Evolutionary conservation across 345 rosid genomes (phyloP), one percentile per base, ranked within the genome.

Genomic region (Brassica rapa): DNA sequence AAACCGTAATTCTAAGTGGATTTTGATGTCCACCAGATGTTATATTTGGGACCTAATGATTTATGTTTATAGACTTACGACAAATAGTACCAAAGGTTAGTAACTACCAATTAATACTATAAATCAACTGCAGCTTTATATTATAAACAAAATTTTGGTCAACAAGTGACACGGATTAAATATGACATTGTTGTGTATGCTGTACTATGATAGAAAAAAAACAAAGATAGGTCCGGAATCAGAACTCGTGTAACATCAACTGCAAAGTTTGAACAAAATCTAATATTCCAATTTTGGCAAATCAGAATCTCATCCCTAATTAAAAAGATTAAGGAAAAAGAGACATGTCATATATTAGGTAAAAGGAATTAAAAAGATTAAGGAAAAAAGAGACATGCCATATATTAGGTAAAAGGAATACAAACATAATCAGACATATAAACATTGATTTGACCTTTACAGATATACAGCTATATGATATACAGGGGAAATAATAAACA

Each of bases 301-400:
- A 80, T 80, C 83, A 73, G 79, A 80, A 80, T 80, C 79, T 4
- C 79, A 80, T 70, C 72, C 66, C 49, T 35, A 30, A 63, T 11
- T 10, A n/a, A 68, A 80, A 69, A 62, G 71, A 51, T 53, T 68
- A 79, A 62, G 59, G 19, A 30, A 65, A 72, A 66, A 43, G 49
- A 29, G 73, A 66, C 56, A 78, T 57, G 66, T 39, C n/a, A 65
- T 6, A 43, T 32, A 59, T 72, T 30, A 32, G 78, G 73, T 66
- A 24, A 61, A 72, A 25, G 29, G 29, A 30, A 63, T 11, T 10
- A n/a, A 68, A 80, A 69, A 62, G 71, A 51, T 53, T 68, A 79
- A 62, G 59, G 19, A 30, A 65, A 72, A 66, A 43, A 25, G 49
- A 29, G 73, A 66, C 56, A 78, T 57, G 66, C 19, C n/a, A 65